phyloP scores from a whole-genome alignment of 192 early-diverging fungal species.

The Rhizophagus sp. region DNA sequence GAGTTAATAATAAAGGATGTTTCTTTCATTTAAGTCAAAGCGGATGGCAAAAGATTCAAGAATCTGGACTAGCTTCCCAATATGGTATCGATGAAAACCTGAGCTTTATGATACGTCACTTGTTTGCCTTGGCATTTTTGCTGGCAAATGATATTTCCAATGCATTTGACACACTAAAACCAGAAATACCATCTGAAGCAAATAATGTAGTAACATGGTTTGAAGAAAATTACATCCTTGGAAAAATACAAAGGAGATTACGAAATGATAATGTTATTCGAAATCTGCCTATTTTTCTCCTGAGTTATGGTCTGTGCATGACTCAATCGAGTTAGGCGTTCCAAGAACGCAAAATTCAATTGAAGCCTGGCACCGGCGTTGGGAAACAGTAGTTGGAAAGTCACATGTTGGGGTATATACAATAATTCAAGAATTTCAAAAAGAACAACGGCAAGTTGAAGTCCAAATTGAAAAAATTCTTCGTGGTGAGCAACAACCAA shows the following conservation, averaged over 20 bases:
- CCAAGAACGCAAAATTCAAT: constrained; percentile 10
- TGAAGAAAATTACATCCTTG: no score
- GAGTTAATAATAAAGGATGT: background rate
- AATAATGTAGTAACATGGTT: no score
- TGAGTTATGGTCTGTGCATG: no score
- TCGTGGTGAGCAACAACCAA: background rate
- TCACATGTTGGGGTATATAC: background rate
- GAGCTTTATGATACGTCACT: background rate
- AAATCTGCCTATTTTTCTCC: no score
- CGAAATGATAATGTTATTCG: background rate
- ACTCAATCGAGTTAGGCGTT: background rate
- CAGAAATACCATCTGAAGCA: no score
- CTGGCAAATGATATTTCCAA: no score
- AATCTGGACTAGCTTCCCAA: background rate
- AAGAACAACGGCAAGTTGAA: constrained; percentile 4
- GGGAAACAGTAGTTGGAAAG: background rate
- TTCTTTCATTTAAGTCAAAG: background rate
- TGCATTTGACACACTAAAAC: no score
- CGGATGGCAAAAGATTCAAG: background rate
- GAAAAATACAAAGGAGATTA: background rate
- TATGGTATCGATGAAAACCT: background rate
- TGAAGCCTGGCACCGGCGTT: background rate
- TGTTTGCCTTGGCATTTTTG: no score
- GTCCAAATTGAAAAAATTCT: constrained; percentile 1
- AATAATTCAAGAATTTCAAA: no score